phyloP scores from a whole-genome alignment of 2,329 filamentous ascomycete genomes.

The Septoria linicola region DNA sequence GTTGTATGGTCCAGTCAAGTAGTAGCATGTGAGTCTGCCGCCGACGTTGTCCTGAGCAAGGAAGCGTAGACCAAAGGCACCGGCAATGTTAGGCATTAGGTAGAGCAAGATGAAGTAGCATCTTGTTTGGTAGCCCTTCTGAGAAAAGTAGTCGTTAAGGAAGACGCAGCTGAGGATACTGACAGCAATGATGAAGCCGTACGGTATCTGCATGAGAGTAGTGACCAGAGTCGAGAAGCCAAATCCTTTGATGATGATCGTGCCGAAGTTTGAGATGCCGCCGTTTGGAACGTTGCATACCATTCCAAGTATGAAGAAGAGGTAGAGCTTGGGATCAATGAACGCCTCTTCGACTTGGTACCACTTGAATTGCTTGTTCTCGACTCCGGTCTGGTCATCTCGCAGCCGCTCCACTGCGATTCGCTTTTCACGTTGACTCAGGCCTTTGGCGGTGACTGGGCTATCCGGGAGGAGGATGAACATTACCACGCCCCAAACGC shows the following conservation, averaged over 20 bases:
- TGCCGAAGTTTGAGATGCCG: conserved; percentile 60
- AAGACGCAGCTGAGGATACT: conserved; percentile 52
- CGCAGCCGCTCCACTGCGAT: conserved; percentile 57
- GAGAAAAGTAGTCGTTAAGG: conserved; percentile 45
- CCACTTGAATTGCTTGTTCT: conserved; percentile 55
- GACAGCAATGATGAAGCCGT: conserved; percentile 51
- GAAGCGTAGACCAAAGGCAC: conserved; percentile 58
- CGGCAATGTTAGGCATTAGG: conserved; percentile 59
- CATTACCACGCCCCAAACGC: conserved; percentile 60
- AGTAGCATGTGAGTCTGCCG: conserved; percentile 59
- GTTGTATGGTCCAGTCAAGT: conserved; percentile 53
- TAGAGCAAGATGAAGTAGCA: conserved; percentile 56
- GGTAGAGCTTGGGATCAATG: conserved; percentile 58
- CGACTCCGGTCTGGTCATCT: conserved; percentile 56
- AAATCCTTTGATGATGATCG: conserved; percentile 58
- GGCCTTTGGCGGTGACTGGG: conserved; percentile 54
- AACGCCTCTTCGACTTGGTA: conserved; percentile 59
- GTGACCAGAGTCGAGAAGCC: conserved; percentile 57
- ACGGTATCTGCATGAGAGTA: conserved; percentile 55
- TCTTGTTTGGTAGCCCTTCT: conserved; percentile 31
- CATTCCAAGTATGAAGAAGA: conserved; percentile 55
- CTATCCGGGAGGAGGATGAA: conserved; percentile 40
- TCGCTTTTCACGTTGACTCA: conserved; percentile 53
- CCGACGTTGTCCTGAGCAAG: conserved; percentile 52
- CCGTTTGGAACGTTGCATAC: conserved; percentile 57